These are phyloP conservation scores for Solanum bulbocastanum DNA, from an alignment of 257 asterid genomes.

Conservation along the genomic window DNA sequence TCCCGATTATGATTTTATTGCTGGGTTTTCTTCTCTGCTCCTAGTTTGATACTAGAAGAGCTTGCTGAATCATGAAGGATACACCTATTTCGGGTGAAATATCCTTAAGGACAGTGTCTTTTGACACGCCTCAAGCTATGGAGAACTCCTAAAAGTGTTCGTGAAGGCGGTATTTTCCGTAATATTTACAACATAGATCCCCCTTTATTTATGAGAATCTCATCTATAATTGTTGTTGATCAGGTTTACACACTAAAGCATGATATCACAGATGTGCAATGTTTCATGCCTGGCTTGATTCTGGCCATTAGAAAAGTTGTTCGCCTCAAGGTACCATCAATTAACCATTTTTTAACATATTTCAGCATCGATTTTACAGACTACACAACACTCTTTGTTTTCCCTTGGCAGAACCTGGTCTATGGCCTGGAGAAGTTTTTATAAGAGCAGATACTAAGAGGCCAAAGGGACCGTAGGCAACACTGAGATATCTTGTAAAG, in stretches of 20 bases:
- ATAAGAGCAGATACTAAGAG: neutral
- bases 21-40: neutral
- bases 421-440: conserved; percentile 52
- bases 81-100: neutral
- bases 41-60: neutral
- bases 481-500: neutral
- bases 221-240: neutral
- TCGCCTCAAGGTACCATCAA: conserved; percentile 57
- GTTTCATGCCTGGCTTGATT: conserved; percentile 78
- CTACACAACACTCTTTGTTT: neutral
- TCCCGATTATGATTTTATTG: neutral
- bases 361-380: neutral
- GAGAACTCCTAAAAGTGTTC: neutral
- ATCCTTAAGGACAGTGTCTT: neutral
- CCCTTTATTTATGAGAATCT: neutral
- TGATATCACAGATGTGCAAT: conserved; percentile 58
- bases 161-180: neutral
- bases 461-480: neutral
- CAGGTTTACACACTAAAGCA: conserved; percentile 80
- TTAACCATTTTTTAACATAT: neutral
- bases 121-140: neutral
- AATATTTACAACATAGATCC: neutral
- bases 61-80: neutral
- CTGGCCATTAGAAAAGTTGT: conserved; percentile 80
- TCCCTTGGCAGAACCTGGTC: conserved; percentile 34